These are phyloP conservation scores for Gossypium longicalyx DNA, from an alignment of 345 rosid species.

Conservation along the genomic window DNA sequence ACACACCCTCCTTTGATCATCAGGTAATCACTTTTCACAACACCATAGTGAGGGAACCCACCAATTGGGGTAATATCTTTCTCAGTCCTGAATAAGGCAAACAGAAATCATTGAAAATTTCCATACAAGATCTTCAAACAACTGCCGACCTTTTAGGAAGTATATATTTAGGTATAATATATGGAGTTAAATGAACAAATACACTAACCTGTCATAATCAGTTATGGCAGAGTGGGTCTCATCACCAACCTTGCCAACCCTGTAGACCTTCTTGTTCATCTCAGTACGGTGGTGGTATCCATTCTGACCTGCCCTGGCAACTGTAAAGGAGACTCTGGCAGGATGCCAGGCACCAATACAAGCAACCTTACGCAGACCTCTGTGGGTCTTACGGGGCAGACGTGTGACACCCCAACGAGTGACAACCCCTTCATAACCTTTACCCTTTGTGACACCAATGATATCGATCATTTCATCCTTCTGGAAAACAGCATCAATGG, in stretches of 20 bases:
- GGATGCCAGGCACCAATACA: slow-evolving; percentile 98
- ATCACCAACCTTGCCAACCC: slow-evolving; percentile 58
- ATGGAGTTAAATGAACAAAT: neutral
- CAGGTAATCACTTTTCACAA: slow-evolving; percentile 63
- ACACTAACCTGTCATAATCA: slow-evolving; percentile 64
- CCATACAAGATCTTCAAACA: neutral
- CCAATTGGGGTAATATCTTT: slow-evolving; percentile 76
- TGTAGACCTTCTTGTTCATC: slow-evolving; percentile 82
- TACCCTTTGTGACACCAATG: slow-evolving; percentile 86
- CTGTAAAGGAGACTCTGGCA: slow-evolving; percentile 86
- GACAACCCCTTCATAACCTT: slow-evolving; percentile 87
- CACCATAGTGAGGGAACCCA: slow-evolving; percentile 82
- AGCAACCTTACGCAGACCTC: slow-evolving; percentile 92
- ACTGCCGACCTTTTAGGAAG: neutral
- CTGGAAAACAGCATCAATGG: slow-evolving; percentile 71
- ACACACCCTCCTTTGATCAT: slow-evolving; percentile 83
- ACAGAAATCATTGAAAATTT: neutral
- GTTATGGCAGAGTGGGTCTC: slow-evolving; percentile 66
- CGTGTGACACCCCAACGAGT: slow-evolving; percentile 96
- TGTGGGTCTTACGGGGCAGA: slow-evolving; percentile 82
- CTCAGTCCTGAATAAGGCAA: slow-evolving; percentile 53
- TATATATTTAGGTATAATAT: neutral
- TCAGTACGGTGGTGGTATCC: slow-evolving; percentile 92
- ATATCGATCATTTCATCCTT: slow-evolving; percentile 87
- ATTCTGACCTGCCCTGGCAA: slow-evolving; percentile 93